Base-by-base conservation (phyloP, 2,329 filamentous ascomycete species). In the Fusarium sp. region DNA sequence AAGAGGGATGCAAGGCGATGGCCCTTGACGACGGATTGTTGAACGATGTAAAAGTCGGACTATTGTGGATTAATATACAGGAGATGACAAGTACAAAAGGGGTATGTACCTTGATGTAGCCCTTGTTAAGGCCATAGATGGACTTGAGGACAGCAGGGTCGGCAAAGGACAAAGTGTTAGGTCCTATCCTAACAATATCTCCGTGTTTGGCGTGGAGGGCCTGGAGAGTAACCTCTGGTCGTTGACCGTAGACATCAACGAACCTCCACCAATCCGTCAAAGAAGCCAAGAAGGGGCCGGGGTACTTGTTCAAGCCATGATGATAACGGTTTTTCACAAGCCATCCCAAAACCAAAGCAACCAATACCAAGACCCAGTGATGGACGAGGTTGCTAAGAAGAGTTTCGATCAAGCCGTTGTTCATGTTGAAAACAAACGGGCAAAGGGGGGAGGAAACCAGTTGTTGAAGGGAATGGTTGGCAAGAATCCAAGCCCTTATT, bases 91-190 rank as follows among this genome's bases (percentile, higher is more conserved):
- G 3, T 0, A 2, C 1, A 16, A 8, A 9, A 9, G 3, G 16
- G 24, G 4, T 1, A 57, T 20, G 57, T 82, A 93, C 93, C 89
- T 97, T 97, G 57, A 89, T 84, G 76, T 95, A 93, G 0, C 93
- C 93, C 82, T 95, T 95, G 81, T 95, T 96, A 50, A 96, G 83
- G 0, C 94, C 94, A 80, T 97, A 97, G 52, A 97, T 95, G 13
- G 86, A 85, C 82, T 93, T 94, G 75, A 96, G 85, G 0, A 93
- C 93, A 68, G 89, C 89, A 0, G 94, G 93, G 74, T 94, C 89
- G 4, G 92, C 89, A 78, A 97, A 95, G 0, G 92, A 94, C 1
- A 97, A 82, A 0, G 85, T 85, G 72, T 95, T 95, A 1, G 94
- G 94, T 0, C 93, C 94, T 5, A 95, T 83, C 2, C 94, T 88